phyloP scores from a whole-genome alignment of 23 red algal genomes.

The Cyanidiococcus yangmingshanensis region DNA sequence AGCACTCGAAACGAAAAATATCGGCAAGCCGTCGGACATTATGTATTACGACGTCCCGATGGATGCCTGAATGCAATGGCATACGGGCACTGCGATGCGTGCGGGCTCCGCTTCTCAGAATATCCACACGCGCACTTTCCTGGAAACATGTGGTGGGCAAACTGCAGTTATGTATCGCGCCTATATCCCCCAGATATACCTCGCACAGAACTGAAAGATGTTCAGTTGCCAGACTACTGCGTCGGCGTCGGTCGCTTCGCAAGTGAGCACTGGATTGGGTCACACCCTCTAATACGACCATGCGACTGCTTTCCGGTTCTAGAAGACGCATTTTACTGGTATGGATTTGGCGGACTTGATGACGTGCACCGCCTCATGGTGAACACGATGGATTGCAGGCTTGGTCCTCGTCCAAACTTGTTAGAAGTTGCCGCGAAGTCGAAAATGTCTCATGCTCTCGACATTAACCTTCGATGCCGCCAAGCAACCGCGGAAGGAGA shows the following conservation, averaged over 20 bases:
- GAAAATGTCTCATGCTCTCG: background rate
- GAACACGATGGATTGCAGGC: background rate
- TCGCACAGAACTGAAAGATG: background rate
- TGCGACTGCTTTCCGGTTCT: conserved; percentile 5
- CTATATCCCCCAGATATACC: conserved; percentile 1
- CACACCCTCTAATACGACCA: background rate
- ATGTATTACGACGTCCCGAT: background rate
- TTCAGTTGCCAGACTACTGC: background rate
- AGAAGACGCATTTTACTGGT: conserved; percentile 18
- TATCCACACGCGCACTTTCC: conserved; percentile 10
- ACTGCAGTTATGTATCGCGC: background rate
- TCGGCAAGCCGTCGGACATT: conserved; percentile 4
- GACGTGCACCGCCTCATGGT: background rate
- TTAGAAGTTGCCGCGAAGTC: background rate
- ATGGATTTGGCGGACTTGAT: background rate
- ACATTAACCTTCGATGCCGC: background rate
- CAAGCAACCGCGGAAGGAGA: background rate
- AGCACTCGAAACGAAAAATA: background rate
- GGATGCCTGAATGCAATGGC: background rate
- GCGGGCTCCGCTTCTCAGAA: background rate
- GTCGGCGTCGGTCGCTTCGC: conserved; percentile 1
- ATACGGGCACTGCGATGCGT: background rate
- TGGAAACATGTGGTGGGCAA: conserved; percentile 17
- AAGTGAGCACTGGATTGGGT: conserved; percentile 10
- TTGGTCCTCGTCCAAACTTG: background rate